Percentiles rank a stretch among this genome's conserved stretches.
These are phyloP conservation scores for Corymbia citriodora DNA, from an alignment of 441 rosid species.

Conservation along the genomic window DNA sequence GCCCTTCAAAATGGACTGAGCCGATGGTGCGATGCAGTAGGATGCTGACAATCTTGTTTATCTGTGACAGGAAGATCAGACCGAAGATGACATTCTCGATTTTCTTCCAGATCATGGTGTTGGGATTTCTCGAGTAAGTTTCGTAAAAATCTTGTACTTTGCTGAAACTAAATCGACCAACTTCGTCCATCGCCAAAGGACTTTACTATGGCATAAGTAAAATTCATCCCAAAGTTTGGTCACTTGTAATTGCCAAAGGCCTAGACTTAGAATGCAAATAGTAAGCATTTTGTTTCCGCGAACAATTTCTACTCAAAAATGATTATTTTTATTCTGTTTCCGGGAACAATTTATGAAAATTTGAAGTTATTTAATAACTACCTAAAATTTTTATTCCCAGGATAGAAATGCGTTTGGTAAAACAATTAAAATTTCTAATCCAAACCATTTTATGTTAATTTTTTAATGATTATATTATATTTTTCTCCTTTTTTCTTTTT, in stretches of 20 bases:
- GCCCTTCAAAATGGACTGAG: not conserved
- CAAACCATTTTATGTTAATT: no score
- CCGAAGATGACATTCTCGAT: constrained; percentile 13
- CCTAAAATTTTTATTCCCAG: no score
- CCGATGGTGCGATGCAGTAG: not conserved
- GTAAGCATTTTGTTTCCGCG: no score
- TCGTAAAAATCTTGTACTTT: not conserved
- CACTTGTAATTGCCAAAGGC: not conserved
- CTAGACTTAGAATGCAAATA: not conserved
- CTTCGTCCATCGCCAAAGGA: not conserved
- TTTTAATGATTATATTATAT: no score
- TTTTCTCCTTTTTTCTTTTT: no score
- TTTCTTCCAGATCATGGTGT: constrained; percentile 5
- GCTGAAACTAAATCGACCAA: not conserved
- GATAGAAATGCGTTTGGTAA: no score
- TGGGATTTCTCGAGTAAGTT: constrained; percentile 17
- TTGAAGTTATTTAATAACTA: no score
- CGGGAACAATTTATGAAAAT: no score
- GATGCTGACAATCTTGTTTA: not conserved
- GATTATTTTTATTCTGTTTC: no score
- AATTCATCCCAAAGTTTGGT: not conserved
- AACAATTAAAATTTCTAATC: no score
- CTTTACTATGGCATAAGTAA: not conserved
- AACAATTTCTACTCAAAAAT: no score
- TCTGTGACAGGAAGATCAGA: constrained; percentile 9